A percentile compares a stretch with the other conserved stretches of the same genome.
Conservation (phyloP, 2,329 filamentous ascomycete species). For the Colletotrichum tropicicola region DNA sequence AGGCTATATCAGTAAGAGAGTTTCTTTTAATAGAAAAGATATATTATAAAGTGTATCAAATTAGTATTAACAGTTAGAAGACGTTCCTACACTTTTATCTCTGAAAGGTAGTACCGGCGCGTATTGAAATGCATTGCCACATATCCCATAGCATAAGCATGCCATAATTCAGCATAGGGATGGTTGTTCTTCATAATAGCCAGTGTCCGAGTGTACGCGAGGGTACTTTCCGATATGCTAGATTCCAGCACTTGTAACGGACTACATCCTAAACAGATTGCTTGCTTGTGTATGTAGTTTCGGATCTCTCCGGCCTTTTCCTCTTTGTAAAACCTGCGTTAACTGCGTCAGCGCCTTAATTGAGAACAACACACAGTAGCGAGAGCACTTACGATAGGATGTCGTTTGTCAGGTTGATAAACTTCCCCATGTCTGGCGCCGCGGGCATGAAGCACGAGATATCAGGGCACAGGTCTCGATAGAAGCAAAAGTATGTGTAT, state of each 20-base stretch:
- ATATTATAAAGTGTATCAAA: rapidly evolving
- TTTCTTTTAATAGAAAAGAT: not conserved
- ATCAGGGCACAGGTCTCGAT: slow-evolving; percentile 36
- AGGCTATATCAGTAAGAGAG: too few species aligned
- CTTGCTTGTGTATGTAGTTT: slow-evolving; percentile 38
- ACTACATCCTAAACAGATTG: not conserved
- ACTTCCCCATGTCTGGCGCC: slow-evolving; percentile 37
- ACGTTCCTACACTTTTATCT: slow-evolving; percentile 11
- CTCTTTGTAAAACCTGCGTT: slow-evolving; percentile 39
- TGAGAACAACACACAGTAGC: not conserved
- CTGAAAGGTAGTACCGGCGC: slow-evolving; percentile 26
- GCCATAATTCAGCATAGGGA: slow-evolving; percentile 33
- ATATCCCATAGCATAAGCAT: slow-evolving; percentile 37
- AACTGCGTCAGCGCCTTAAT: not conserved
- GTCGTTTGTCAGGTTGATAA: slow-evolving; percentile 38
- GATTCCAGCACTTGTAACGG: slow-evolving; percentile 7
- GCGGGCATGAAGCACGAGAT: slow-evolving; percentile 37
- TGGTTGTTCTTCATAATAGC: slow-evolving; percentile 32
- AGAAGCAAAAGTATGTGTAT: slow-evolving; percentile 39
- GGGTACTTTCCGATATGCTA: slow-evolving; percentile 20
- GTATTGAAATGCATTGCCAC: slow-evolving; percentile 32
- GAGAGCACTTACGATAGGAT: slow-evolving; percentile 37
- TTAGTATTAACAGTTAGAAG: too few species aligned
- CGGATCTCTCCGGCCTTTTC: slow-evolving; percentile 36
- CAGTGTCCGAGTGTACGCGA: slow-evolving; percentile 30